A percentile compares a stretch with the other conserved stretches of the same genome.
phyloP scores from a whole-genome alignment of 768 basidiomycete species.

The Harrya chromipes region DNA sequence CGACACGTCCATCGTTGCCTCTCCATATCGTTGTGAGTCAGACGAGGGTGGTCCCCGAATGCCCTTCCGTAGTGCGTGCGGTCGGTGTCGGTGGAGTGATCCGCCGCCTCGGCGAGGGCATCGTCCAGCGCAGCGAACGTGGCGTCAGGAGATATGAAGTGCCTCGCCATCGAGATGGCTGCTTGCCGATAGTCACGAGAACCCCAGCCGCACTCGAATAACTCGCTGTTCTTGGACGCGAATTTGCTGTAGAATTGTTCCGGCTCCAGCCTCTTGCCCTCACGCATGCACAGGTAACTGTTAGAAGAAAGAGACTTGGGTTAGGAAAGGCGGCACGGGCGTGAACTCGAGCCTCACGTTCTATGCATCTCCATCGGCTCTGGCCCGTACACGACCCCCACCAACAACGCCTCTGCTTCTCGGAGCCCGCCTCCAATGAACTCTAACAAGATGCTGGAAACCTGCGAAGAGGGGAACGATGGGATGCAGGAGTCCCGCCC shows the following conservation, averaged over 20 bases:
- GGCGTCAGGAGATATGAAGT: not conserved
- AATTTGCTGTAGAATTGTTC: not conserved
- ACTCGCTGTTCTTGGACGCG: not conserved
- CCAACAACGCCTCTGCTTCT: not conserved
- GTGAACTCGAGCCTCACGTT: not conserved
- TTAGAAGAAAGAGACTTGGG: not conserved
- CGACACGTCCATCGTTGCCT: not conserved
- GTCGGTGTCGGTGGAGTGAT: not conserved
- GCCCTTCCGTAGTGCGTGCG: not conserved
- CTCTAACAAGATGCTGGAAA: not conserved
- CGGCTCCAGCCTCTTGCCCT: not conserved
- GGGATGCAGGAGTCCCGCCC: not conserved
- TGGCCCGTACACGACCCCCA: not conserved
- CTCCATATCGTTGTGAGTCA: not conserved
- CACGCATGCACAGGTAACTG: not conserved
- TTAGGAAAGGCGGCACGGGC: no score
- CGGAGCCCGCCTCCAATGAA: not conserved
- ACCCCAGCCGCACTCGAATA: not conserved
- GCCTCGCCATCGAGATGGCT: not conserved
- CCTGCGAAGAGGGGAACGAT: not conserved
- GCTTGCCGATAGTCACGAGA: not conserved
- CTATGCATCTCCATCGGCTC: not conserved
- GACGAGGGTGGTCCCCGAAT: not conserved
- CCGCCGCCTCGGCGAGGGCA: not conserved
- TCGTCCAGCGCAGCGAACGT: not conserved